Base-by-base conservation (phyloP, 345 rosid genomes). In the Leavenworthia alabamica region DNA sequence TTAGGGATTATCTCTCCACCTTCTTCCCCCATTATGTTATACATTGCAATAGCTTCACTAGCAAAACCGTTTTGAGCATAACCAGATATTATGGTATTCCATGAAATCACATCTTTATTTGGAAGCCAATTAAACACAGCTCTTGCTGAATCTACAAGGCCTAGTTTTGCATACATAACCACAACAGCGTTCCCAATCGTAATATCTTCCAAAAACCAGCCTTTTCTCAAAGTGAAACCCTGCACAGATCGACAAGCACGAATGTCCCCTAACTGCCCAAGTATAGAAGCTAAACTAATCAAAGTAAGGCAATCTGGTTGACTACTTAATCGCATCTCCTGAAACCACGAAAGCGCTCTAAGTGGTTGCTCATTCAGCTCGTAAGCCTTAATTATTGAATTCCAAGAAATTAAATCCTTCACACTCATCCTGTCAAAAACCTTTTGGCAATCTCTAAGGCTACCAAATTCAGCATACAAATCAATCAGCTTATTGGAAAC, bases 51-150 rank as follows among this genome's bases (percentile, higher is more conserved):
- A 4, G 88, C 88, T 76, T 83, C 82, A 31, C 74, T 75, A 52
- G 88, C 81, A 67, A 79, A 77, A 47, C 88, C 88, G 68, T 83
- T 83, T 45, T 83, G 85, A 47, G 78, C 66, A 60, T 75, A 79
- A 7, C 83, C 79, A 9, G 85, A 62, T 70, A 81, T 77, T 59
- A 81, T 53, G 11, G 80, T 73, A 75, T 81, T 83, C 83, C 83
- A 83, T 0, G 85, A 75, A 54, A 83, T 71, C 43, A 68, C 78
- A 66, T 81, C 83, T 72, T 73, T 83, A 22, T 37, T 19, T 2
- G 78, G 74, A 5, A 79, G 80, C 62, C 65, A 53, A 22, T 79
- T 60, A 57, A 81, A 79, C 49, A 79, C 79, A 41, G 76, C 64
- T 55, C 60, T 11, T 2, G 85, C 82, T 55, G 48, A 68, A 56